A percentile compares a stretch with the other conserved stretches of the same genome.
Evolutionary conservation across 2,329 filamentous ascomycete genomes (phyloP).

Genomic region (Pyrenochaeta sp.): DNA sequence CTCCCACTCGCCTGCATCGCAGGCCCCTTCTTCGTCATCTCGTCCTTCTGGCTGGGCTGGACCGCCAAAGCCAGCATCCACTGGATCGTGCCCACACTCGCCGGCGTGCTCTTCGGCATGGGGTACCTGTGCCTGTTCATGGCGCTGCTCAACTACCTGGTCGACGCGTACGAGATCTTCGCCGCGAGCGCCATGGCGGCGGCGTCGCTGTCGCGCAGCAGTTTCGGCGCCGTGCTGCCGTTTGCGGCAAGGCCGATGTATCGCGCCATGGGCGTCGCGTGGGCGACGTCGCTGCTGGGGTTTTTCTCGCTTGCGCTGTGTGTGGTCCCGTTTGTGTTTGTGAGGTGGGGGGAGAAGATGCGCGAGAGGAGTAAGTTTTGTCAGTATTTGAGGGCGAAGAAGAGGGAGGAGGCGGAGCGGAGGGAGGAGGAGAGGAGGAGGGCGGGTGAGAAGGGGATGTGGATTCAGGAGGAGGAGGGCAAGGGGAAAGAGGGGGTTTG

Average conservation of each 20-base stretch:
- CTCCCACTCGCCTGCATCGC: slow-evolving; percentile 76
- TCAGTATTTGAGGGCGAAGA: slow-evolving; percentile 59
- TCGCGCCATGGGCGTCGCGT: slow-evolving; percentile 70
- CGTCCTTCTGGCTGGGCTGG: slow-evolving; percentile 55
- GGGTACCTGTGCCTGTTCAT: slow-evolving; percentile 60
- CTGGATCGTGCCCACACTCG: slow-evolving; percentile 54
- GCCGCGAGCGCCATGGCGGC: slow-evolving; percentile 82
- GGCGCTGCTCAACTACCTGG: slow-evolving; percentile 67
- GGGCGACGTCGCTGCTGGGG: slow-evolving; percentile 63
- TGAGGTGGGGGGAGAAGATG: slow-evolving; percentile 62
- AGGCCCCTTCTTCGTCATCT: slow-evolving; percentile 64
- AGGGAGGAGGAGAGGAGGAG: slow-evolving; percentile 24
- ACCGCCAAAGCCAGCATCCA: slow-evolving; percentile 46
- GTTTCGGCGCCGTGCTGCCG: slow-evolving; percentile 71
- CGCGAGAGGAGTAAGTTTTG: slow-evolving; percentile 68
- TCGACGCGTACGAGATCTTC: slow-evolving; percentile 74
- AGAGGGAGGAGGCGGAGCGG: slow-evolving; percentile 37
- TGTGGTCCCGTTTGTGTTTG: slow-evolving; percentile 66
- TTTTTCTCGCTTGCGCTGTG: slow-evolving; percentile 59
- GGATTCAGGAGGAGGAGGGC: slow-evolving; percentile 3
- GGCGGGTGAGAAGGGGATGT: slow-evolving; percentile 1
- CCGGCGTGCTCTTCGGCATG: slow-evolving; percentile 54
- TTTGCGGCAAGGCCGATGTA: slow-evolving; percentile 67
- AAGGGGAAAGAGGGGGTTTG: slow-evolving; percentile 22
- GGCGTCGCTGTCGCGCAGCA: slow-evolving; percentile 79